phyloP scores from a whole-genome alignment of 2,329 filamentous ascomycete species.

The Ceratocystis lukuohia region DNA sequence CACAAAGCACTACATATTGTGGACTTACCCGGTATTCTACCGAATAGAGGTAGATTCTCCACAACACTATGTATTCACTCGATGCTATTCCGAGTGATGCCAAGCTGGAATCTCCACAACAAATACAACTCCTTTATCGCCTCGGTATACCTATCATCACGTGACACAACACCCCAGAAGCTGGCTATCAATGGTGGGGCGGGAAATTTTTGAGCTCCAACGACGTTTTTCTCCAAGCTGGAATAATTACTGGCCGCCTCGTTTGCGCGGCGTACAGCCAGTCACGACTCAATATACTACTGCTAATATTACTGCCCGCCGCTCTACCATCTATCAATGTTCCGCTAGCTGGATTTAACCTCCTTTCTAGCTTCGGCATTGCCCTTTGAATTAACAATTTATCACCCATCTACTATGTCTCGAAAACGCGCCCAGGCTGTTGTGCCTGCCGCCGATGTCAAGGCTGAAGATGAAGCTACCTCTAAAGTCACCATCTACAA shows the following conservation, averaged over 20 bases:
- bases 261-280: conserved; percentile 1
- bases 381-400: neutral
- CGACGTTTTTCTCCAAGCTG: conserved; percentile 5
- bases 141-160: neutral
- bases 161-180: neutral
- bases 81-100: too few relatives aligned
- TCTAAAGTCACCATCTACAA: conserved; percentile 40
- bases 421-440: conserved; percentile 10
- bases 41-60: too few relatives aligned
- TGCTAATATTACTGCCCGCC: neutral
- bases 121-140: neutral
- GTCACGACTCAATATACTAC: neutral
- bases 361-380: neutral
- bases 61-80: too few relatives aligned
- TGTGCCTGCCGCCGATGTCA: conserved; percentile 5
- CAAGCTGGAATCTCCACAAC: too few relatives aligned
- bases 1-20: too few relatives aligned
- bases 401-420: conserved; percentile 11
- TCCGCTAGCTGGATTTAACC: neutral
- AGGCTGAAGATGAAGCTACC: conserved; percentile 19
- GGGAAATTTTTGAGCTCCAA: conserved; percentile 11
- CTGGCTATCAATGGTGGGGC: conserved; percentile 4
- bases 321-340: neutral
- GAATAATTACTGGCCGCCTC: neutral
- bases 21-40: too few relatives aligned